Base-by-base conservation (phyloP, 2,329 filamentous ascomycete species). In the Phaeosphaeriaceae sp. region DNA sequence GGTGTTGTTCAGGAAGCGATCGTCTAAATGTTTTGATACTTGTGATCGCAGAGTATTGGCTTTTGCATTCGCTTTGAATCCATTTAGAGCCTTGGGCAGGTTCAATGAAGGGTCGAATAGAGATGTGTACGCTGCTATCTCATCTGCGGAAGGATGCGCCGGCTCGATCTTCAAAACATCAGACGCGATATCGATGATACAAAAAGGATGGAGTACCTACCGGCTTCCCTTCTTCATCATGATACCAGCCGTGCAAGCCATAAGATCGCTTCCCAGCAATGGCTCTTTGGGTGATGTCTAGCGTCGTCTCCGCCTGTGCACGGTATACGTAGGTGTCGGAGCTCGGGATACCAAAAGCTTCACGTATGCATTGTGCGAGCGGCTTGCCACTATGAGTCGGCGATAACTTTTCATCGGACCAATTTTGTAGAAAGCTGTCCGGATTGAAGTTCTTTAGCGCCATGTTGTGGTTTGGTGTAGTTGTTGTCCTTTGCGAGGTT, bases 101-200 rank as follows among this genome's bases (percentile, higher is more conserved):
- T 82, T 80, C 3, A 87, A 87, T 1, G 82, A 78, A 1, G 89
- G 83, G 31, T 80, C 80, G 80, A 92, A 92, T 69, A 93, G 82
- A 48, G 84, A 80, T 40, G 86, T 84, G 79, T 93, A 92, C 19
- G 89, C 85, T 45, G 84, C 81, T 56, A 89, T 84, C 67, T 92
- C 90, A 53, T 82, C 65, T 7, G 55, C 45, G 0, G 64, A 60
- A 7, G 71, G 71, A 47, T 71, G 56, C 1, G 65, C 60, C 2
- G 67, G 69, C 1, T 66, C 54, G 25, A 57, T 53, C 61, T 74
- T 44, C 40, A 17, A 21, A 10, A 1, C 2, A 19, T 47, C 36
- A 51, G 40, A 17, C 17, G 7, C 20, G 5, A 24, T 42, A 27
- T 47, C 46, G n/a, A 11, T 20, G 25, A 25, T 2, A 19, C 19